Evolutionary conservation across 768 basidiomycete species (phyloP), one percentile per base, ranked within the genome.

Genomic region (Punctularia strigosozonata): DNA sequence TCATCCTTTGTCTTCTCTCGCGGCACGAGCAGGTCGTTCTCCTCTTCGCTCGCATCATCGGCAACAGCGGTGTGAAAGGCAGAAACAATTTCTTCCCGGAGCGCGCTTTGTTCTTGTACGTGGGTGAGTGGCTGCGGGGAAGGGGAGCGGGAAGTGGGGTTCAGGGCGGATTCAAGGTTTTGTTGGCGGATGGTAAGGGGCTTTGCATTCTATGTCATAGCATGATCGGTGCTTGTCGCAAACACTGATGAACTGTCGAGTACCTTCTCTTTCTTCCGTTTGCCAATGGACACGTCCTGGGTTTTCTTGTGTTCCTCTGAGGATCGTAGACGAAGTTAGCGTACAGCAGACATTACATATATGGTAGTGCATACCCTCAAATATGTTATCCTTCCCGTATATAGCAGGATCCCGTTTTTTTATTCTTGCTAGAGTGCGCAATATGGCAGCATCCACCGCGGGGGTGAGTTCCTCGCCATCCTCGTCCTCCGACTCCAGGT

Each of bases 381-480:
- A 89, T 43, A 72, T 63, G 43, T 74, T 77, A 12, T 63, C 68
- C 0, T 61, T 54, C 43, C 86, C 68, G 50, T 99, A 97, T 22
- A 99, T 94, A 0, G 64, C 70, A 0, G 91, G 89, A 53, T 92
- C 88, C 48, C 73, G 82, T 39, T 71, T 69, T 54, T 75, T 75
- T 40, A 98, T 95, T 48, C 80, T 72, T 0, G 81, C 86, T 6
- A 99, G 66, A 1, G 90, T 98, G 35, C 89, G 69, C 28, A 98
- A 68, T 49, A 98, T 95, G 15, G 95, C 95, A 31, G 79, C 95
- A 50, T 97, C 94, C 36, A 97, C 75, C 0, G 80, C 80, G 4
- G 91, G 90, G 0, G 92, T 98, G 37, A 98, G 73, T 55, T 97
- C 87, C 48, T 89, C 88, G 12, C 91, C 95, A 41, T 94, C 85